These are phyloP conservation scores for Nectriaceae sp. DNA, from an alignment of 2,329 filamentous ascomycete species.

Conservation along the genomic window DNA sequence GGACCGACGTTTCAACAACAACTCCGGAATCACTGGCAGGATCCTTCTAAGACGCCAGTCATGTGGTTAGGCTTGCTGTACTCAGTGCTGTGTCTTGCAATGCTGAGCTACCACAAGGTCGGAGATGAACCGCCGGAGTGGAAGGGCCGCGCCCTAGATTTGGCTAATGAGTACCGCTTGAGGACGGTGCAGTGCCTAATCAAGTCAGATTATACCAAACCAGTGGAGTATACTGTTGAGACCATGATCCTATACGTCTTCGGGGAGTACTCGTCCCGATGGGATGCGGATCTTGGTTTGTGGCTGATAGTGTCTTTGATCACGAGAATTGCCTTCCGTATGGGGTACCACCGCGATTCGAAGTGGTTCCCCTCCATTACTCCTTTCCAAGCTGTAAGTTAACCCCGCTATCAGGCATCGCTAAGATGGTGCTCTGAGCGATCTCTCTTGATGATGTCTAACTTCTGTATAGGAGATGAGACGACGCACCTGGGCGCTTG, in stretches of 20 bases:
- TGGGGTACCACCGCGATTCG: constrained; percentile 78
- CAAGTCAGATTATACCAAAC: constrained; percentile 75
- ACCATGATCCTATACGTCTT: constrained; percentile 75
- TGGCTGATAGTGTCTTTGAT: constrained; percentile 59
- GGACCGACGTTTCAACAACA: constrained; percentile 82
- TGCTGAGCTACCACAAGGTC: constrained; percentile 78
- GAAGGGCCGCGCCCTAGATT: constrained; percentile 63
- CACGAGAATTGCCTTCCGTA: constrained; percentile 62
- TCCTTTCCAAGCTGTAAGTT: constrained; percentile 67
- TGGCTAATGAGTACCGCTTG: constrained; percentile 66
- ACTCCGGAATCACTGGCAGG: constrained; percentile 66
- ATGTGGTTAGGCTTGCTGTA: constrained; percentile 81
- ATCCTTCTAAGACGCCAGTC: constrained; percentile 70
- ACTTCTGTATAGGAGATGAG: constrained; percentile 62
- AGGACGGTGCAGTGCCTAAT: constrained; percentile 78
- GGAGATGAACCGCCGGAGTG: constrained; percentile 80
- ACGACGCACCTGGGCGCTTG: constrained; percentile 66
- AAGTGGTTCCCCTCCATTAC: constrained; percentile 72
- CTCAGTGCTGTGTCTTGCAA: constrained; percentile 73
- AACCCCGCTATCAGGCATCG: neutral
- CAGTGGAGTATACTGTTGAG: constrained; percentile 74
- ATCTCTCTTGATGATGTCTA: constrained; percentile 7
- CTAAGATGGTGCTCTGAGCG: no score
- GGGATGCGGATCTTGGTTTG: constrained; percentile 72
- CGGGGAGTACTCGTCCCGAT: constrained; percentile 71